A percentile compares a stretch with the other conserved stretches of the same genome.
These are phyloP conservation scores for Clavariopsis aquatica DNA, from an alignment of 495 filamentous ascomycete species.

Conservation along the genomic window DNA sequence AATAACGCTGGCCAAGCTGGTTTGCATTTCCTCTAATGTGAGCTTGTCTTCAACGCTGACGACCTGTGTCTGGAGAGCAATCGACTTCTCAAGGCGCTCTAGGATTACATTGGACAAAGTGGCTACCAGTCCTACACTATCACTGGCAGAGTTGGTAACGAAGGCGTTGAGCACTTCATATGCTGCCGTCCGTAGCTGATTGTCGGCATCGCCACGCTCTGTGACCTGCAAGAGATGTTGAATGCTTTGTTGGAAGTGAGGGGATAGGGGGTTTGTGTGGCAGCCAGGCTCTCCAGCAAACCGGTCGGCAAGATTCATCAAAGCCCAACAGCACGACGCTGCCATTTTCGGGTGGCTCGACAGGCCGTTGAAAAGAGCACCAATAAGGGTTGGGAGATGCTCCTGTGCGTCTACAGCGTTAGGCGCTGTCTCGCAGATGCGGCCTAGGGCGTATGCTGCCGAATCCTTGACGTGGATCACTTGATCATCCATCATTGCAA, in stretches of 20 bases:
- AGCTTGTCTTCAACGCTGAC: slow-evolving; percentile 95
- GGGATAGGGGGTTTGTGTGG: slow-evolving; percentile 78
- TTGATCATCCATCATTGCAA: slow-evolving; percentile 93
- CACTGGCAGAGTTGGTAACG: slow-evolving; percentile 82
- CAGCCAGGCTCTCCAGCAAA: slow-evolving; percentile 81
- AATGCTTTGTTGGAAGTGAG: slow-evolving; percentile 91
- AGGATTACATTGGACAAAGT: slow-evolving; percentile 80
- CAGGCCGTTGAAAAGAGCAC: slow-evolving; percentile 84
- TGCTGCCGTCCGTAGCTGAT: slow-evolving; percentile 93
- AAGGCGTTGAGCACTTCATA: slow-evolving; percentile 97
- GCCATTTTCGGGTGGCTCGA: slow-evolving; percentile 95
- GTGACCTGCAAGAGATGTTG: slow-evolving; percentile 81
- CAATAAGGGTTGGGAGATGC: slow-evolving; percentile 80
- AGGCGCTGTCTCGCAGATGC: slow-evolving; percentile 88
- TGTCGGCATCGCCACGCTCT: slow-evolving; percentile 78
- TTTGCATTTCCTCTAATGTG: slow-evolving; percentile 95
- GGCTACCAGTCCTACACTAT: slow-evolving; percentile 78
- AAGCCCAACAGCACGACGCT: slow-evolving; percentile 95
- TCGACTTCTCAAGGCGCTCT: slow-evolving; percentile 83
- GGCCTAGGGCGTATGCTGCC: slow-evolving; percentile 93
- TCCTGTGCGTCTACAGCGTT: slow-evolving; percentile 80
- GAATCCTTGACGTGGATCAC: slow-evolving; percentile 92
- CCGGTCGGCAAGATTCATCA: slow-evolving; percentile 97
- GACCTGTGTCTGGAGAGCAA: slow-evolving; percentile 89
- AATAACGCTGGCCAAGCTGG: slow-evolving; percentile 85